These are phyloP conservation scores for Stenocarpella maydis DNA, from an alignment of 2,329 filamentous ascomycete species.

Conservation along the genomic window DNA sequence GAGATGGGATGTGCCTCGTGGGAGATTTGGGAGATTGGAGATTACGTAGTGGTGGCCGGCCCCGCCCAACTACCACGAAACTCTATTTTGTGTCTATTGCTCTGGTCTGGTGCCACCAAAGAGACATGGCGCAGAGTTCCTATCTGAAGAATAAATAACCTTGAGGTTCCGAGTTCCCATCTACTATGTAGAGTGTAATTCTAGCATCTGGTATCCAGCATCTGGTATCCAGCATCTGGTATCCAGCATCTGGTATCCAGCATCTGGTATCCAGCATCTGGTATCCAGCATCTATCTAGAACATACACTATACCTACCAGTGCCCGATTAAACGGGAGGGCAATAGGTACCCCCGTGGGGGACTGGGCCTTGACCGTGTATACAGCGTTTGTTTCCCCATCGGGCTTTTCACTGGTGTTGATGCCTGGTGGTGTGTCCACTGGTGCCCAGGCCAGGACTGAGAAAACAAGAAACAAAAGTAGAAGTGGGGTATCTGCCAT, in stretches of 20 bases:
- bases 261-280: too few relatives aligned
- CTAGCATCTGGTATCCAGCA: too few relatives aligned
- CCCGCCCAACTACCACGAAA: neutral
- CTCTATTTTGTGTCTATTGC: slow-evolving; percentile 6
- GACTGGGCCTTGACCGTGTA: neutral
- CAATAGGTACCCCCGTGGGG: slow-evolving; percentile 3
- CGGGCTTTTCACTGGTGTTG: too few relatives aligned
- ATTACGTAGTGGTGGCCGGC: slow-evolving; percentile 2
- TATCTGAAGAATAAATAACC: too few relatives aligned
- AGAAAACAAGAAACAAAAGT: neutral
- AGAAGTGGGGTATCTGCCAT: neutral
- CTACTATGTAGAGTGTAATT: too few relatives aligned
- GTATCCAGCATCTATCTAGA: too few relatives aligned
- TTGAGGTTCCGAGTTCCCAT: too few relatives aligned
- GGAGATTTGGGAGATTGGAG: slow-evolving; percentile 14
- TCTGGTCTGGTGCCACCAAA: neutral
- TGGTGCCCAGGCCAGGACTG: slow-evolving; percentile 2
- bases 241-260: too few relatives aligned
- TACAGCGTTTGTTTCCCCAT: too few relatives aligned
- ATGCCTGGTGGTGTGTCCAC: too few relatives aligned
- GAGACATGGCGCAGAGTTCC: neutral
- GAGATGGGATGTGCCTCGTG: neutral
- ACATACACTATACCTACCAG: too few relatives aligned
- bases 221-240: too few relatives aligned
- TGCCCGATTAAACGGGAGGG: neutral